phyloP scores from a whole-genome alignment of 208 protist genomes.

The Crithidia fasciculata region DNA sequence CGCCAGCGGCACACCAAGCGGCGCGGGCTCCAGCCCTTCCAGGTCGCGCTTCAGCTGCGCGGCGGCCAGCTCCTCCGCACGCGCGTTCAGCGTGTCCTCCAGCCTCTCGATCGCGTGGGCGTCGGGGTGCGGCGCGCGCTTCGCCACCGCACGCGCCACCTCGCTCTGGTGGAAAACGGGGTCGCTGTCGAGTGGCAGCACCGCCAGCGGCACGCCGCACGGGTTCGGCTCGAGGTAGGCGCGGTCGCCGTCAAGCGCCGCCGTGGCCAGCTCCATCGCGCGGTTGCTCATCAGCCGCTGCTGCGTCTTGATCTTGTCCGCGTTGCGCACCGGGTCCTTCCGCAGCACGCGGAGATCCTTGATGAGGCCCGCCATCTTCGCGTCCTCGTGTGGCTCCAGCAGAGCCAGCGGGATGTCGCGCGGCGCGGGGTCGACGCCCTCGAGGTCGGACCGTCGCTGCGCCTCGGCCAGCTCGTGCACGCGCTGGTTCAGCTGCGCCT shows the following conservation, averaged over 20 bases:
- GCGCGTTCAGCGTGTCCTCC: constrained; percentile 57
- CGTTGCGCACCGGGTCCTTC: constrained; percentile 54
- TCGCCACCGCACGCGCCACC: constrained; percentile 57
- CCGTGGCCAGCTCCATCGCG: constrained; percentile 50
- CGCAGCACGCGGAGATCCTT: constrained; percentile 61
- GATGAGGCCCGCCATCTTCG: constrained; percentile 45
- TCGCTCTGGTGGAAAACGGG: constrained; percentile 56
- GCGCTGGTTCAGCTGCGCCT: constrained; percentile 59
- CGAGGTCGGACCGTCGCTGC: constrained; percentile 67
- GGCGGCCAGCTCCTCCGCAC: constrained; percentile 57
- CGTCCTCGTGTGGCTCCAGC: constrained; percentile 66
- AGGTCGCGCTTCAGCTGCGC: constrained; percentile 64
- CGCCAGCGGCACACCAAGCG: constrained; percentile 69
- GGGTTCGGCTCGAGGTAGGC: constrained; percentile 46
- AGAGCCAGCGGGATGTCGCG: constrained; percentile 60
- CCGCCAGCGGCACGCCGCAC: constrained; percentile 58
- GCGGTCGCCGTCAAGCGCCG: constrained; percentile 52
- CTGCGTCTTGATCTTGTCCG: constrained; percentile 54
- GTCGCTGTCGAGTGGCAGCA: constrained; percentile 68
- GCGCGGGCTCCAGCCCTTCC: constrained; percentile 47
- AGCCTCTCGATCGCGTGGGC: constrained; percentile 38
- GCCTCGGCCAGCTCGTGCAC: constrained; percentile 61
- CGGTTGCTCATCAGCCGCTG: constrained; percentile 61
- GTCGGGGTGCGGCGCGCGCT: constrained; percentile 34
- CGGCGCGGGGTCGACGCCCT: constrained; percentile 55